Percentiles rank a stretch among this genome's conserved stretches.
Evolutionary conservation across 805 yeast species (phyloP).

Genomic region (Teunomyces stri): DNA sequence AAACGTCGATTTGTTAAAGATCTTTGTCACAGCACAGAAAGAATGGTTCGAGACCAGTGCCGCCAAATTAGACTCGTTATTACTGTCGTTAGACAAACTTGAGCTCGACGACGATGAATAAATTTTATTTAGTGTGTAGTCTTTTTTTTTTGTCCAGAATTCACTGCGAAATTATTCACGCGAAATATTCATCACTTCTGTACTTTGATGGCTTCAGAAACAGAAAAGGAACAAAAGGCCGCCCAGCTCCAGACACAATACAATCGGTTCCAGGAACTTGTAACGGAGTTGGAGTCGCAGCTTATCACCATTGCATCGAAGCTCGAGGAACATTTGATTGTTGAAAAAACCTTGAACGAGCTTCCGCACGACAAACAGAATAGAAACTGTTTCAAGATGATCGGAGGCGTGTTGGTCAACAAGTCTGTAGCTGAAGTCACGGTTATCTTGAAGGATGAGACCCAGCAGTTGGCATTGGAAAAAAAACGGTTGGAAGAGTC

Average conservation of each 20-base stretch:
- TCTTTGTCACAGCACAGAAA: constrained; percentile 68
- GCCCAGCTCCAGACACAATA: constrained; percentile 42
- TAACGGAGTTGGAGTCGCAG: constrained; percentile 39
- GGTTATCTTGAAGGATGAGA: constrained; percentile 58
- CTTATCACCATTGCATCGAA: constrained; percentile 34
- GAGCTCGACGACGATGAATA: constrained; percentile 28
- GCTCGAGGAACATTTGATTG: constrained; percentile 39
- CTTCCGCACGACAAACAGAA: constrained; percentile 33
- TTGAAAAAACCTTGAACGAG: constrained; percentile 38
- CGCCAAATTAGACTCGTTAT: constrained; percentile 31
- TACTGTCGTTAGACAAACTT: constrained; percentile 31
- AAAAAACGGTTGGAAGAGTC: constrained; percentile 25
- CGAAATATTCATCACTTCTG: background rate
- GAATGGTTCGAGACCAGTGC: constrained; percentile 49
- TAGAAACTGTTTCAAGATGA: constrained; percentile 87
- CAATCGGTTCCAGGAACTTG: constrained; percentile 37
- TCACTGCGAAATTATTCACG: background rate
- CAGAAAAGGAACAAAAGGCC: constrained; percentile 29
- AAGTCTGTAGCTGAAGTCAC: constrained; percentile 75
- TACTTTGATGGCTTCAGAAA: constrained; percentile 6
- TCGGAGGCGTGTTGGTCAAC: constrained; percentile 89
- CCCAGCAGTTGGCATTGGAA: constrained; percentile 23
- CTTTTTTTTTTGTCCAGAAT: background rate
- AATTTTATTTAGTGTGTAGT: too few species aligned
- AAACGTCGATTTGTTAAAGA: constrained; percentile 58